Percentiles rank a stretch among this genome's conserved stretches.
Evolutionary conservation across 2,329 filamentous ascomycete species (phyloP).

Genomic region (Trichoderma oligosporum): DNA sequence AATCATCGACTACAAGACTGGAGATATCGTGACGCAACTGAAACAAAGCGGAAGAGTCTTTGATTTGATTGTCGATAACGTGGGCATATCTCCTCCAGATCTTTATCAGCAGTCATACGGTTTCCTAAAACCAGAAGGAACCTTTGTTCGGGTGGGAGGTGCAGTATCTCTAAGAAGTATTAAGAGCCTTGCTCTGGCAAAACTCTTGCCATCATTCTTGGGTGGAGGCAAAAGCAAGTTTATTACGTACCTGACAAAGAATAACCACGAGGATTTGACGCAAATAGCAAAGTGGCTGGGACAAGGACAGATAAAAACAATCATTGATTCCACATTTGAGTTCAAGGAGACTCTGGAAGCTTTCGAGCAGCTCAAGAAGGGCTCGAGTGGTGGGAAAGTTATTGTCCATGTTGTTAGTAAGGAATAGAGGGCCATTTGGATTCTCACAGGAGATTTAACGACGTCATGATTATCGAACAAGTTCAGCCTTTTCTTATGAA

Average conservation of each 20-base stretch:
- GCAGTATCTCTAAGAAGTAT: conserved; percentile 29
- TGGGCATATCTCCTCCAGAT: conserved; percentile 46
- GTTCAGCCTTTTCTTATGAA: too few species aligned
- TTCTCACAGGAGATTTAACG: not conserved
- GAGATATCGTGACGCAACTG: conserved; percentile 46
- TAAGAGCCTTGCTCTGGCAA: conserved; percentile 25
- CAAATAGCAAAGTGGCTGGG: conserved; percentile 53
- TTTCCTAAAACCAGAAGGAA: conserved; percentile 47
- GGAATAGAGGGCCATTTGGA: not conserved
- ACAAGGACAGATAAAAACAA: conserved; percentile 54
- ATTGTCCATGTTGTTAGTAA: not conserved
- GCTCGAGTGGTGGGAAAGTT: conserved; percentile 59
- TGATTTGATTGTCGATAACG: conserved; percentile 56
- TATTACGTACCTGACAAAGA: conserved; percentile 38
- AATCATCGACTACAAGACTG: conserved; percentile 57
- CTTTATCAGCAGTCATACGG: conserved; percentile 51
- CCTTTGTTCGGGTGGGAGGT: conserved; percentile 51
- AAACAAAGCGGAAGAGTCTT: conserved; percentile 46
- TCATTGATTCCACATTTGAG: conserved; percentile 52
- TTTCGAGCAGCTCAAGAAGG: conserved; percentile 56
- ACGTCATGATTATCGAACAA: not conserved
- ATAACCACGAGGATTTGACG: conserved; percentile 44
- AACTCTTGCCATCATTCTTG: conserved; percentile 34
- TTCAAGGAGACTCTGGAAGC: conserved; percentile 56
- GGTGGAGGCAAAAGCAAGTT: conserved; percentile 43